Conservation (phyloP, 2,329 filamentous ascomycete genomes). For the Pyrenochaeta sp. region DNA sequence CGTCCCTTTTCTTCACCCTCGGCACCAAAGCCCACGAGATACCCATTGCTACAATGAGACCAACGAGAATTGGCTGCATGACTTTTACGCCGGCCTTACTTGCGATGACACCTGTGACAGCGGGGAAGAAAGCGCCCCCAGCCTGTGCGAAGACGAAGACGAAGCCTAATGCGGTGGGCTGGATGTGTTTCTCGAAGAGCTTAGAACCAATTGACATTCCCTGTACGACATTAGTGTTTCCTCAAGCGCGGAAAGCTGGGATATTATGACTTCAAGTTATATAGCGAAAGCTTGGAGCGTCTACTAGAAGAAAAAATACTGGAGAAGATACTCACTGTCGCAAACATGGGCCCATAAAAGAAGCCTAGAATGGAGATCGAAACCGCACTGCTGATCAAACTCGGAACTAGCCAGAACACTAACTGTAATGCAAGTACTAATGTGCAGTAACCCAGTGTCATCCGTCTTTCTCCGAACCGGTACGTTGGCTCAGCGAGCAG, state of each 20-base stretch:
- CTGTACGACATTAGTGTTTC: conserved; percentile 38
- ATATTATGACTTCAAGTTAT: too few species aligned
- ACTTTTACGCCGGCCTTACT: conserved; percentile 30
- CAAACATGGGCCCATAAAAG: conserved; percentile 67
- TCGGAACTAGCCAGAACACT: conserved; percentile 37
- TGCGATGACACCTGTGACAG: conserved; percentile 63
- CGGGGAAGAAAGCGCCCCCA: conserved; percentile 64
- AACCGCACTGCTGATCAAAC: conserved; percentile 56
- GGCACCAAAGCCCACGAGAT: conserved; percentile 30
- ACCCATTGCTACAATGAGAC: conserved; percentile 31
- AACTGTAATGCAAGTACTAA: conserved; percentile 57
- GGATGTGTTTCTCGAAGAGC: conserved; percentile 59
- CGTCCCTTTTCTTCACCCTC: conserved; percentile 23
- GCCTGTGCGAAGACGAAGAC: conserved; percentile 67
- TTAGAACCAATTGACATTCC: conserved; percentile 64
- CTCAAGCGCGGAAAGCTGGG: too few species aligned
- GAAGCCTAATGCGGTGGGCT: conserved; percentile 61
- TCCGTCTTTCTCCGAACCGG: conserved; percentile 65
- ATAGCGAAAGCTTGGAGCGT: too few species aligned
- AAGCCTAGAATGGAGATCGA: conserved; percentile 65
- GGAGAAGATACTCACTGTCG: conserved; percentile 53
- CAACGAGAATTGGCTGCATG: conserved; percentile 34
- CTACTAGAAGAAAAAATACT: neutral
- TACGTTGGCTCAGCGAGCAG: conserved; percentile 68
- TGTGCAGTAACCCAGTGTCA: conserved; percentile 64